A percentile compares a stretch with the other conserved stretches of the same genome.
Evolutionary conservation across 1,139 yeast genomes (phyloP).

Genomic region (Pichia sp.): DNA sequence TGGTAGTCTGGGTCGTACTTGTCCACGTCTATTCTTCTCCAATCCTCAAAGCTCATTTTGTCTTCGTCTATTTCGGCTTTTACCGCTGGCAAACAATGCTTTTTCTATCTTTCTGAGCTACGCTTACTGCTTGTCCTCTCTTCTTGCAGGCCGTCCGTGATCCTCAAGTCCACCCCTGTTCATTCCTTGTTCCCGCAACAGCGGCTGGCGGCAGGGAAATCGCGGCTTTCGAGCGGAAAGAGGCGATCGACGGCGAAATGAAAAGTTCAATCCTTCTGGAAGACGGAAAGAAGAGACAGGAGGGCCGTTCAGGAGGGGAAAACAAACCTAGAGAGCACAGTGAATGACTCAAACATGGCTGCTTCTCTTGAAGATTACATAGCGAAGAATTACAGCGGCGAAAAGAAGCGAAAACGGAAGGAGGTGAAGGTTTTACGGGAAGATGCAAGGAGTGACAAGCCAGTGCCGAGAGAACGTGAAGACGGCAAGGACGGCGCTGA

Average conservation of each 20-base stretch:
- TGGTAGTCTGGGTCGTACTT: constrained; percentile 73
- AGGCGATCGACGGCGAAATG: constrained; percentile 10
- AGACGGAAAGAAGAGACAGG: background rate
- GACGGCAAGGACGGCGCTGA: background rate
- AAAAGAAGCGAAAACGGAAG: constrained; percentile 15
- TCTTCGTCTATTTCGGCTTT: background rate
- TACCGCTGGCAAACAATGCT: background rate
- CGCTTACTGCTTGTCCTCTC: no score
- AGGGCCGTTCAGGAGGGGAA: constrained; percentile 15
- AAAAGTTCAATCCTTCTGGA: background rate
- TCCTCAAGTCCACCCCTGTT: background rate
- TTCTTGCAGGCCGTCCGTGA: no score
- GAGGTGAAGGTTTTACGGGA: background rate
- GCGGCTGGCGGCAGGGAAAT: background rate
- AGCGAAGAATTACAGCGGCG: constrained; percentile 15
- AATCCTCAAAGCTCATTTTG: constrained; percentile 28
- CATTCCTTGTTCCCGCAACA: background rate
- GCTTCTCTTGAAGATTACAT: constrained; percentile 2
- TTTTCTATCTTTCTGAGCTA: background rate
- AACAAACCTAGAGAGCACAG: background rate
- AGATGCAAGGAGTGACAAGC: background rate
- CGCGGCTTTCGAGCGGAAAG: background rate
- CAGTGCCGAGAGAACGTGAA: background rate
- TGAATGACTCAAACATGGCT: background rate
- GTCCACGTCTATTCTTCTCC: constrained; percentile 87